Evolutionary conservation across 2,329 filamentous ascomycete species (phyloP).

Genomic region (Colletotrichum euphorbiae): DNA sequence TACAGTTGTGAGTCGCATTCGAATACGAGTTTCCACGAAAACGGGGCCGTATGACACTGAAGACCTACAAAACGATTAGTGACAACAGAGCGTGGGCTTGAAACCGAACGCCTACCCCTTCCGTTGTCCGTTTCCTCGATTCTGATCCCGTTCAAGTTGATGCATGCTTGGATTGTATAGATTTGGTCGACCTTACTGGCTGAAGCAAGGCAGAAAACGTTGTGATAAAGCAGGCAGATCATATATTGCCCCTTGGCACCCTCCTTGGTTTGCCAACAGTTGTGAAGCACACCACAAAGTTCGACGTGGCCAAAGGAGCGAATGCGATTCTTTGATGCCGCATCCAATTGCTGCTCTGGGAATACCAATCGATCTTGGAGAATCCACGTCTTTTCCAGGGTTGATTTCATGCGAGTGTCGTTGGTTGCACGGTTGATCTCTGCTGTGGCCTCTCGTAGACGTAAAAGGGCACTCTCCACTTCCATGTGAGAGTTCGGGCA

Average conservation of each 20-base stretch:
- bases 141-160: slow-evolving; percentile 73
- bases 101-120: slow-evolving; percentile 64
- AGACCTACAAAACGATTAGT: slow-evolving; percentile 68
- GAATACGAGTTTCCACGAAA: slow-evolving; percentile 93
- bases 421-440: slow-evolving; percentile 89
- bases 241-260: slow-evolving; percentile 82
- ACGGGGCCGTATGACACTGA: slow-evolving; percentile 86
- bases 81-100: background rate
- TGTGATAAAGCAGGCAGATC: slow-evolving; percentile 85
- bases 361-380: slow-evolving; percentile 86
- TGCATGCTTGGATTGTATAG: slow-evolving; percentile 80
- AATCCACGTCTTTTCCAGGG: slow-evolving; percentile 84
- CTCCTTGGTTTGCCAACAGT: slow-evolving; percentile 81
- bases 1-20: slow-evolving; percentile 80
- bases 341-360: slow-evolving; percentile 68
- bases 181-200: slow-evolving; percentile 71
- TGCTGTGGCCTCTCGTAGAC: slow-evolving; percentile 78
- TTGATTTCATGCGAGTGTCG: slow-evolving; percentile 74
- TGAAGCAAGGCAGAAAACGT: slow-evolving; percentile 81
- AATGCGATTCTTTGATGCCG: slow-evolving; percentile 72
- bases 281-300: slow-evolving; percentile 85
- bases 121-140: slow-evolving; percentile 82
- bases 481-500: slow-evolving; percentile 86
- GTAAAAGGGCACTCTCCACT: slow-evolving; percentile 78
- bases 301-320: slow-evolving; percentile 83